These are phyloP conservation scores for Triticum aestivum DNA, from an alignment of 176 grass and related monocot species.

Conservation along the genomic window IWGSC_CS_RefSeq_v2.1 NC_057805.1:66399677-66400176, in stretches of 20 bases:
- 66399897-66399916: constrained; percentile 76
- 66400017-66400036: constrained; percentile 96
- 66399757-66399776: constrained; percentile 90
- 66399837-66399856: constrained; percentile 94
- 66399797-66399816: constrained; percentile 84
- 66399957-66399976: constrained; percentile 71
- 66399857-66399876: constrained; percentile 80
- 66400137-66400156: neutral
- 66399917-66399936: constrained; percentile 94
- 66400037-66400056: constrained; percentile 96
- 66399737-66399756: constrained; percentile 88
- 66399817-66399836: constrained; percentile 88
- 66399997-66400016: constrained; percentile 96
- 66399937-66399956: constrained; percentile 81
- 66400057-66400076: constrained; percentile 27
- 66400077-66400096: neutral
- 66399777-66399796: constrained; percentile 96
- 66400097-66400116: neutral
- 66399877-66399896: constrained; percentile 69
- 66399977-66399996: constrained; percentile 98
- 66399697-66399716: constrained; percentile 98
- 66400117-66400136: neutral
- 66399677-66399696: constrained; percentile 84
- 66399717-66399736: constrained; percentile 98
- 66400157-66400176: constrained; percentile 12